phyloP scores from a whole-genome alignment of 2,329 filamentous ascomycete genomes.

The Lachnellula cervina region DNA sequence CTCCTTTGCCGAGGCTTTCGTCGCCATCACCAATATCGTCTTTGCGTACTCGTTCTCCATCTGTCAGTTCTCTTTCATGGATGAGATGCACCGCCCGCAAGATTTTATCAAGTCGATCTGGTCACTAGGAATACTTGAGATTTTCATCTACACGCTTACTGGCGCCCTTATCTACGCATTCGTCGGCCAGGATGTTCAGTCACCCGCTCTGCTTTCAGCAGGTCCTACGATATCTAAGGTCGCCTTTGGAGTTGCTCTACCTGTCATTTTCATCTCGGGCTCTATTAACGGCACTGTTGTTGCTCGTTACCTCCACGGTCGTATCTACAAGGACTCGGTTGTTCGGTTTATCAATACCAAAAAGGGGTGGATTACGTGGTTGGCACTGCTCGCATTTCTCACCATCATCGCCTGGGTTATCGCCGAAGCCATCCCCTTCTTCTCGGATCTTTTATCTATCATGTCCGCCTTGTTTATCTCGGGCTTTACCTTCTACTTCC shows the following conservation, averaged over 20 bases:
- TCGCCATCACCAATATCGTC: conserved; percentile 52
- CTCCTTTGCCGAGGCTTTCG: conserved; percentile 42
- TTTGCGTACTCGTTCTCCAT: conserved; percentile 47
- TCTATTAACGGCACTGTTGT: conserved; percentile 56
- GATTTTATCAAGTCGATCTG: conserved; percentile 36
- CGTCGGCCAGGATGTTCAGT: conserved; percentile 49
- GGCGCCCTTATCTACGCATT: conserved; percentile 57
- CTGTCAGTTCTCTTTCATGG: conserved; percentile 29
- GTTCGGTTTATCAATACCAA: conserved; percentile 22
- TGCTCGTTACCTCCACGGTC: conserved; percentile 24
- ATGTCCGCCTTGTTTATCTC: conserved; percentile 42
- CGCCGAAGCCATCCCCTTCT: conserved; percentile 64
- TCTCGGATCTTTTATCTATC: conserved; percentile 56
- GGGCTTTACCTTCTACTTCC: conserved; percentile 28
- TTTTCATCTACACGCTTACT: conserved; percentile 52
- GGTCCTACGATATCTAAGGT: conserved; percentile 47
- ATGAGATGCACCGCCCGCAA: conserved; percentile 33
- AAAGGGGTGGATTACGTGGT: conserved; percentile 43
- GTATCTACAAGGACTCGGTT: conserved; percentile 23
- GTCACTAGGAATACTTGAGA: conserved; percentile 47
- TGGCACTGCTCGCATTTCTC: conserved; percentile 47
- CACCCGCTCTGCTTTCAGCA: conserved; percentile 55
- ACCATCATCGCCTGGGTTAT: conserved; percentile 64
- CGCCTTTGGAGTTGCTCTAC: conserved; percentile 55
- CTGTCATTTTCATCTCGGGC: conserved; percentile 58